Base-by-base conservation (phyloP, 345 rosid species). In the Eucalyptus brandiana region DNA sequence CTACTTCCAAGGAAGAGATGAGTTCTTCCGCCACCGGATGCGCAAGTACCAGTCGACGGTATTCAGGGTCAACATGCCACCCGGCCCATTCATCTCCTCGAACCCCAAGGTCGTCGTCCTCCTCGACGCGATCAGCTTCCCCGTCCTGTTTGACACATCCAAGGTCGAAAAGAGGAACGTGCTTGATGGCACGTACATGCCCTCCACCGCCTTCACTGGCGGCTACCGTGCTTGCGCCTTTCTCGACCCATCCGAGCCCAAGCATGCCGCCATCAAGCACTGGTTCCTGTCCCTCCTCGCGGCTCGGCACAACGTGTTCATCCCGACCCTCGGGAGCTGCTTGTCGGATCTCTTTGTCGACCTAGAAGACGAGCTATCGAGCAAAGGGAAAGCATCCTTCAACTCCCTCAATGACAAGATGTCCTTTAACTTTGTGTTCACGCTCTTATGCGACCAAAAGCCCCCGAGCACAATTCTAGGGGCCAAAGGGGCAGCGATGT, bases 81-180 rank as follows among this genome's bases (percentile, higher is more conserved):
- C 94, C 18, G 95, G 95, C 28, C 95, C 94, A 17, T 94, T 94
- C 91, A 90, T 93, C 87, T 40, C 95, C 32, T 67, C 72, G 14
- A 65, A 88, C 87, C 86, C 94, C 10, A 86, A 42, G 5, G 94
- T 93, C 40, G 53, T 93, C 5, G 87, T 92, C 16, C 67, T 93
- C 17, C 94, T 93, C 18, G 94, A 94, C 26, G 90, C 92, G 9
- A 26, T 88, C 86, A 93, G 95, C 17, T 94, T 94, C 65, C 92
- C 92, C 1, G 9, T 93, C 90, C 94, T 94, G 21, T 92, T 93
- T 80, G 96, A 93, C 91, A 88, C 87, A 3, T 92, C 93, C 28
- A 92, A 92, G 67, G 94, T 94, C 53, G 95, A 92, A 19, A 94
- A 94, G 80, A 48, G 45, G 11, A 87, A 94, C 32, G 91, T 94